Conservation (phyloP, 176 grass and related monocot species). For the Urochloa ruziziensis region DNA sequence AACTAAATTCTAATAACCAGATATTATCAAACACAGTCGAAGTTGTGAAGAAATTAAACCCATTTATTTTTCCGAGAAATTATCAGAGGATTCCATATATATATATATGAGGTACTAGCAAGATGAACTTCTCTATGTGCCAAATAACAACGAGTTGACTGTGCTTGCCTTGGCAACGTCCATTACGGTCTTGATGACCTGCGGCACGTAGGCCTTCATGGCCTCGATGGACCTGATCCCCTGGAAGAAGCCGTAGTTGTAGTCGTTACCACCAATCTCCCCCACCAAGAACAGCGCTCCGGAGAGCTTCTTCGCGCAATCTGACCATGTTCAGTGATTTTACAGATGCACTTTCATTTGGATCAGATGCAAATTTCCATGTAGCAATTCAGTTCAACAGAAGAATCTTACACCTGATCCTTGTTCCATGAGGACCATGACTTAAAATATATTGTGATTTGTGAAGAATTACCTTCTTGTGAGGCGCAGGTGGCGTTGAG, state of each 20-base stretch:
- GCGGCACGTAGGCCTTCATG: constrained; percentile 67
- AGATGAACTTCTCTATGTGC: background rate
- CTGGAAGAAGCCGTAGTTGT: constrained; percentile 88
- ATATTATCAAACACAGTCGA: background rate
- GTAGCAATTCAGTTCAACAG: background rate
- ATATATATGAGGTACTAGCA: too few relatives aligned
- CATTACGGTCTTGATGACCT: constrained; percentile 59
- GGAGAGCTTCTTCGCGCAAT: constrained; percentile 55
- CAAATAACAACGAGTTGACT: too few relatives aligned
- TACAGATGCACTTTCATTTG: background rate
- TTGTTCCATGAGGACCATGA: too few relatives aligned
- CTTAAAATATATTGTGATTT: too few relatives aligned
- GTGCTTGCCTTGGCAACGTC: constrained; percentile 52
- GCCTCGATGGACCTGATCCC: constrained; percentile 37
- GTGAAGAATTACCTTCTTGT: constrained; percentile 25
- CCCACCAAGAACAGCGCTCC: constrained; percentile 74
- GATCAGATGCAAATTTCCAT: background rate
- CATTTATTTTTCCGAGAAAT: background rate
- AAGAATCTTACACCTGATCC: background rate
- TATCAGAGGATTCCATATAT: too few relatives aligned
- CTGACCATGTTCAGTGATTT: constrained; percentile 4
- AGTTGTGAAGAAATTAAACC: background rate
- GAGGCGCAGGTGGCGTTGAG: constrained; percentile 70
- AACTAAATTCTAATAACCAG: too few relatives aligned
- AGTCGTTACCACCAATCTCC: constrained; percentile 97